phyloP scores from a whole-genome alignment of 306 rosid species.

The Oemleria cerasiformis region DNA sequence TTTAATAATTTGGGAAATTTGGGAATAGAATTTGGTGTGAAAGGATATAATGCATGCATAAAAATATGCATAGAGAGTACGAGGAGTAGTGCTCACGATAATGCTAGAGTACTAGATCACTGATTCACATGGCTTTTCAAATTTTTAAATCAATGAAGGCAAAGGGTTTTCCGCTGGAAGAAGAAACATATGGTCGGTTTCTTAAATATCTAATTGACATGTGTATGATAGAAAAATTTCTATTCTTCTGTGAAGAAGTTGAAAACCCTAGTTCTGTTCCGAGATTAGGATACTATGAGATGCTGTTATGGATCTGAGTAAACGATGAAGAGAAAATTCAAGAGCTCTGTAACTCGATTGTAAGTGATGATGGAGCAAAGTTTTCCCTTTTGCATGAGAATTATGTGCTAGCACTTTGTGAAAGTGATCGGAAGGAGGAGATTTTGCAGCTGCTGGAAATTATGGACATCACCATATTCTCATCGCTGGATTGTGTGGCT shows the following conservation, averaged over 20 bases:
- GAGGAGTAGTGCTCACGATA: slow-evolving; percentile 46
- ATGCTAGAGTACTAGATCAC: slow-evolving; percentile 43
- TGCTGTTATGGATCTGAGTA: slow-evolving; percentile 64
- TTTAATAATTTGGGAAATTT: too few species aligned
- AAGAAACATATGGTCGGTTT: slow-evolving; percentile 59
- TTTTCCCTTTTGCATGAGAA: slow-evolving; percentile 54
- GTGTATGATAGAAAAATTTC: slow-evolving; percentile 70
- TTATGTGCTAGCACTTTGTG: slow-evolving; percentile 79
- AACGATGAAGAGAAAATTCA: slow-evolving; percentile 62
- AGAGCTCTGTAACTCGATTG: slow-evolving; percentile 49
- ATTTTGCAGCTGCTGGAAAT: slow-evolving; percentile 58
- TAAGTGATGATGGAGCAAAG: slow-evolving; percentile 33
- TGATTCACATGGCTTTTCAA: slow-evolving; percentile 48
- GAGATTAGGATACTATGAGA: too few species aligned
- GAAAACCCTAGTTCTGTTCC: slow-evolving; percentile 42
- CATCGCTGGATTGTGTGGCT: slow-evolving; percentile 37
- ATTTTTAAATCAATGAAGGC: slow-evolving; percentile 58
- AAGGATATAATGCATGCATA: slow-evolving; percentile 54
- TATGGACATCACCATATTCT: slow-evolving; percentile 48
- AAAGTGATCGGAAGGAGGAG: slow-evolving; percentile 57
- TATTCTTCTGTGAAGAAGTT: slow-evolving; percentile 42
- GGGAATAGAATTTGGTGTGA: slow-evolving; percentile 50
- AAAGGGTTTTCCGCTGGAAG: slow-evolving; percentile 60
- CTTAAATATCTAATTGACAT: slow-evolving; percentile 58
- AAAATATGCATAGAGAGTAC: slow-evolving; percentile 54